Base-by-base conservation (phyloP, 2,329 filamentous ascomycete species). In the Sporothrix brasiliensis region DNA sequence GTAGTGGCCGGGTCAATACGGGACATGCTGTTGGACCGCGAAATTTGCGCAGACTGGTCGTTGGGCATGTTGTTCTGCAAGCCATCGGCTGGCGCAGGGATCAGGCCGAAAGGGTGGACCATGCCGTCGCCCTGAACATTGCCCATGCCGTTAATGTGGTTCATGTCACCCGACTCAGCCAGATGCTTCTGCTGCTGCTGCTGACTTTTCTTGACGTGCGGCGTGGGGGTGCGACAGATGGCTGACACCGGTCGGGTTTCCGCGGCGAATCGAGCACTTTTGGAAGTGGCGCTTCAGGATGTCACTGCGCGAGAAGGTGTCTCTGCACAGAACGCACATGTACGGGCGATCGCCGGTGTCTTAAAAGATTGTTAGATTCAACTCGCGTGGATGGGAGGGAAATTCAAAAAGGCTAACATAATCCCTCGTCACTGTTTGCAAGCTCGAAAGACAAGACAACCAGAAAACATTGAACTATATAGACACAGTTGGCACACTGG, bases 231-330 rank as follows among this genome's bases (percentile, higher is more conserved):
- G 93, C 75, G 94, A 96, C 80, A 99, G 82, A 83, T 99, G 95
- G 78, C 92, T 97, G 73, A 93, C 93, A 76, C 94, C 94, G 19
- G 93, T 97, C 69, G 95, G 94, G 82, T 98, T 98, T 71, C 95
- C 95, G 79, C 95, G 91, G 77, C 95, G 90, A 74, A 97, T 93
- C 52, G 95, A 97, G 83, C 95, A 99, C 85, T 99, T 99, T 81
- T 97, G 94, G 83, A 98, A 99, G 83, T 99, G 95, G 74, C 95
- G 92, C 86, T 99, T 99, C 77, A 99, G 84, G 75, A 99, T 98
- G 79, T 99, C 95, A 85, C 93, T 97, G 80, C 95, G 91, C 65
- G 93, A 97, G 82, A 99, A 99, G 47, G 94, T 98, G 81, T 98
- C 95, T 80, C 95, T 93, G 85, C 95, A 99, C 67, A 99, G 86